A percentile compares a stretch with the other conserved stretches of the same genome.
Evolutionary conservation across 192 early-diverging fungal species (phyloP).

Genomic region (Podochytrium sp.): DNA sequence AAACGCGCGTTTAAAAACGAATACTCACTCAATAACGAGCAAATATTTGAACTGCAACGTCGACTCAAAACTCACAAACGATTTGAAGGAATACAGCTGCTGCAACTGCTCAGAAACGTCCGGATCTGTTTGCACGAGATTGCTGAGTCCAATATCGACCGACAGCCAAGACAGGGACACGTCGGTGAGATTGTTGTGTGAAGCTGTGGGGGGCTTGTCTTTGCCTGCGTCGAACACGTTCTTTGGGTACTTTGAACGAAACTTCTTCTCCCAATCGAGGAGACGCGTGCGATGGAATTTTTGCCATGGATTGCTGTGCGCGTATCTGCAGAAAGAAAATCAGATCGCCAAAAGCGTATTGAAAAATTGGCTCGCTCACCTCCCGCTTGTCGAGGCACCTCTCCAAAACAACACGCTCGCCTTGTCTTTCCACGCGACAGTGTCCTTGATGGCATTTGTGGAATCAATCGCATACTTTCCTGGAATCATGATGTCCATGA

Average conservation of each 20-base stretch:
- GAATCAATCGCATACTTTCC: not conserved
- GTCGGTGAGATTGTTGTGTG: too few species aligned
- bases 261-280: constrained; percentile 1
- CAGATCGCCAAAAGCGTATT: too few species aligned
- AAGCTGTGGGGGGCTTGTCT: too few species aligned
- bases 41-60: constrained; percentile 30
- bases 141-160: constrained; percentile 16
- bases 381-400: constrained; percentile 3
- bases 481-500: constrained; percentile 15
- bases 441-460: not conserved
- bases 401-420: constrained; percentile 23
- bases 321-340: not conserved
- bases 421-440: not conserved
- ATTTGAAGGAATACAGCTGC: not conserved
- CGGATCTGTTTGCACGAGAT: not conserved
- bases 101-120: not conserved
- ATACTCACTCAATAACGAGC: constrained; percentile 5
- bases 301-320: not conserved
- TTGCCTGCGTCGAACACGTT: constrained; percentile 11
- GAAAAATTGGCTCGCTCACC: too few species aligned
- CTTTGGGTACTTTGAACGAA: not conserved
- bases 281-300: not conserved
- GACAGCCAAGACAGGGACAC: not conserved
- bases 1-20: too few species aligned
- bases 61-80: not conserved